Base-by-base conservation (phyloP, 2,329 filamentous ascomycete species). In the Cladophialophora exuberans region DNA sequence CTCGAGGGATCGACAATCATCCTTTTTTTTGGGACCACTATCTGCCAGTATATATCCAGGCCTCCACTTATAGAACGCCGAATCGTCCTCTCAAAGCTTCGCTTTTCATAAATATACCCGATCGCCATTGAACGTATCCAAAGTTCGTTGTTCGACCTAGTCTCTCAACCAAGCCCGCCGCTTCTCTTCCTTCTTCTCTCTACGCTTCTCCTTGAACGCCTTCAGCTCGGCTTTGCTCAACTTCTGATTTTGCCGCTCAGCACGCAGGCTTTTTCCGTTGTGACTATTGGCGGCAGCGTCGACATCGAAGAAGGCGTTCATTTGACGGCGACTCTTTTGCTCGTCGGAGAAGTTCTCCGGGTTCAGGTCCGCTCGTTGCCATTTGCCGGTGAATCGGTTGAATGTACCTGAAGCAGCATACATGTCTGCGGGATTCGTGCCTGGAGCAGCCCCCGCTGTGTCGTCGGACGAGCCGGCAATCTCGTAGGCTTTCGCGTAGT, bases 301-400 rank as follows among this genome's bases (percentile, higher is more conserved):
- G 38, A 97, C 92, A 69, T 99, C 93, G 71, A 97, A 99, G 74
- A 87, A 97, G 35, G 91, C 89, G 68, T 89, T 89, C 88, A 97
- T 88, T 75, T 97, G 94, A 39, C 94, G 81, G 47, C 79, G 81
- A 57, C 87, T 87, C 79, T 96, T 97, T 68, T 90, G 88, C 68
- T 95, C 90, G 67, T 96, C 91, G 64, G 85, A 88, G 76, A 92
- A 88, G 47, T 86, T 83, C 49, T 94, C 90, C 1, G 89, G 84
- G 2, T 82, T 86, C 60, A 86, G 76, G 9, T 83, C 81, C 2
- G 76, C 76, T 15, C 79, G 75, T 73, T 97, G 92, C 76, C 89
- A 96, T 62, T 85, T 82, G 39, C 92, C 92, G 0, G 89, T 96
- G 73, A 91, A 93, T 53, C 90, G 86, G 70, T 97, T 97, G 79